phyloP scores from a whole-genome alignment of 805 yeast genomes.

The Candida germanica region DNA sequence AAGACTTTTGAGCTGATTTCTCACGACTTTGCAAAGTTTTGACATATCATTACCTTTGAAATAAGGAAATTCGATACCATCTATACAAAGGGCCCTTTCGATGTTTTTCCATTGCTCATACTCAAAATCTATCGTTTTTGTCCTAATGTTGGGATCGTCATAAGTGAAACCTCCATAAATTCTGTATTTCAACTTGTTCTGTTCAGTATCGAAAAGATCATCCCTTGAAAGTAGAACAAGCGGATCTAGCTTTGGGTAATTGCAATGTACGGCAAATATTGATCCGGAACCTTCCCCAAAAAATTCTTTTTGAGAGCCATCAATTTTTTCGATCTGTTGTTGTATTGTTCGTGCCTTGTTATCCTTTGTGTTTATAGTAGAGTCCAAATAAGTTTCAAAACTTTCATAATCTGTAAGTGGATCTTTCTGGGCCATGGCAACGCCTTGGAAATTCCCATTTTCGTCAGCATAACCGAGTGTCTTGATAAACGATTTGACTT shows the following conservation, averaged over 20 bases:
- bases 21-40: constrained; percentile 24
- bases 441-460: constrained; percentile 28
- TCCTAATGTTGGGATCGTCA: constrained; percentile 13
- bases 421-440: constrained; percentile 35
- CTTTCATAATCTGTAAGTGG: constrained; percentile 21
- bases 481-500: constrained; percentile 37
- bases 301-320: constrained; percentile 15
- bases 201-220: constrained; percentile 24
- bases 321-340: constrained; percentile 23
- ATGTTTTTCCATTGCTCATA: constrained; percentile 29
- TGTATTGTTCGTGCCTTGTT: constrained; percentile 14
- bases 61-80: constrained; percentile 22
- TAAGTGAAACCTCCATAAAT: constrained; percentile 23
- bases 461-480: constrained; percentile 30
- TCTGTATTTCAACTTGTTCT: constrained; percentile 24
- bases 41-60: constrained; percentile 19
- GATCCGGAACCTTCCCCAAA: constrained; percentile 21
- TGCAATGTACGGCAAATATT: constrained; percentile 32
- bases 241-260: constrained; percentile 37
- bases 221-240: constrained; percentile 19
- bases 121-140: constrained; percentile 26
- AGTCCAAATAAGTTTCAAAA: constrained; percentile 10
- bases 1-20: constrained; percentile 27
- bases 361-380: constrained; percentile 8
- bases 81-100: constrained; percentile 23